Evolutionary conservation across 1,139 yeast genomes (phyloP), one percentile per base, ranked within the genome.

Genomic region (Suhomyces atakaporum): DNA sequence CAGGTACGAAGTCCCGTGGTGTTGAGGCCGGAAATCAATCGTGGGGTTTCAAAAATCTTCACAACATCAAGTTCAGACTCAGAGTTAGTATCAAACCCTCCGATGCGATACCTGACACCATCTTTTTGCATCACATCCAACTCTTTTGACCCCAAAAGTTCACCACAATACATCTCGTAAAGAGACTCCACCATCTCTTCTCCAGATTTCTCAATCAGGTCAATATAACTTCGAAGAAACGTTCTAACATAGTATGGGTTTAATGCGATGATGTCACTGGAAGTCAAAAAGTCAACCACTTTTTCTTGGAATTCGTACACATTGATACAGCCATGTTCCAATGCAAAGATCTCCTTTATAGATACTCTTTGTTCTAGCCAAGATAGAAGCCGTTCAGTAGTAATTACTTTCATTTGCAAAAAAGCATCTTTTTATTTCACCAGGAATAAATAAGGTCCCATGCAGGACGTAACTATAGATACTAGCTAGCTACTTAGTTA

Each of bases 1-100:
- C 97, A 90, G 0, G 97, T 90, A 29, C 97, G 66, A 40, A 80
- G 63, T 0, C 97, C 97, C 0, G 97, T 90, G 1, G 95, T 84
- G 6, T 94, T 95, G 20, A 65, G 56, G 0, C 88, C 88, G 12
- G 87, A 75, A 8, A 87, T 76, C 33, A 85, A 45, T 39, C 72
- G 66, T 0, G 90, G 94, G 0, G 77, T 69, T 51, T 85, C 94
- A 38, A 63, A 62, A 3, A 84, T 74, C 3, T 57, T 51, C 1
- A 83, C 65, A 4, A 56, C 55, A 1, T 50, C 20, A 18, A 8
- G 34, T 11, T 16, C n/a, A 3, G 26, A 9, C 3, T 10, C 9
- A 7, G 47, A 45, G 7, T 27, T 19, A 8, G 25, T 13, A 7
- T 38, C 32, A 16, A 58, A 48, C 8, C 66, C 59, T 39, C 56